Percentiles rank a stretch among this genome's conserved stretches.
Conservation (phyloP, 2,329 filamentous ascomycete genomes). For the Penicillium hesseltinei region DNA sequence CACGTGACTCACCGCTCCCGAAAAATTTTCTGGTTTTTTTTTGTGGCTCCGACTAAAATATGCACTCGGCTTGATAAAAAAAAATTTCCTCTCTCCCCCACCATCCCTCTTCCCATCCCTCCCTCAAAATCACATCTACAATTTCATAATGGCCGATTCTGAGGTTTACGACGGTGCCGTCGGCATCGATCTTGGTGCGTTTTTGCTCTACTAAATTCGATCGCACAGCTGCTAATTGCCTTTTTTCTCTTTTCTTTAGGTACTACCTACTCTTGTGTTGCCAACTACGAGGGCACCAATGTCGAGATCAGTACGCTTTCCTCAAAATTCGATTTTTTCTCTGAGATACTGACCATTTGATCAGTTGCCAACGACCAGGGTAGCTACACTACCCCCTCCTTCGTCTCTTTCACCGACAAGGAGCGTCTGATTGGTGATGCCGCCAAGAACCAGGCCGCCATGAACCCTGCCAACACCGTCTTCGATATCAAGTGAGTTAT, state of each 20-base stretch:
- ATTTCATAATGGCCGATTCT: slow-evolving; percentile 28
- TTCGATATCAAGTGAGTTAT: slow-evolving; percentile 93
- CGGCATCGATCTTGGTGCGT: slow-evolving; percentile 98
- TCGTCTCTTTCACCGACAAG: slow-evolving; percentile 98
- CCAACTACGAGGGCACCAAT: slow-evolving; percentile 98
- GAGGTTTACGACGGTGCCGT: slow-evolving; percentile 95
- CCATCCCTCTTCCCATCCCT: slow-evolving; percentile 23
- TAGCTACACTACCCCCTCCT: slow-evolving; percentile 97
- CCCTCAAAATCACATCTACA: slow-evolving; percentile 19
- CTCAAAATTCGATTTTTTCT: not conserved
- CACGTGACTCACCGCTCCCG: slow-evolving; percentile 28
- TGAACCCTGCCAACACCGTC: slow-evolving; percentile 98
- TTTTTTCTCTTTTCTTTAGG: slow-evolving; percentile 53
- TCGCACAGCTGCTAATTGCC: slow-evolving; percentile 10
- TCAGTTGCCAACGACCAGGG: slow-evolving; percentile 97
- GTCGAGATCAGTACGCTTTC: slow-evolving; percentile 84
- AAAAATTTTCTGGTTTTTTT: slow-evolving; percentile 26
- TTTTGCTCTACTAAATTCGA: slow-evolving; percentile 5
- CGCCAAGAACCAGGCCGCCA: slow-evolving; percentile 99
- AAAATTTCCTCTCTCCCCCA: slow-evolving; percentile 28
- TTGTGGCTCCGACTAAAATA: slow-evolving; percentile 23
- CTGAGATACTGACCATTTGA: slow-evolving; percentile 14
- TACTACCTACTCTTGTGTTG: slow-evolving; percentile 99
- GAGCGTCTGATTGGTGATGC: slow-evolving; percentile 99
- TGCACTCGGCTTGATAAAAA: slow-evolving; percentile 26